phyloP scores from a whole-genome alignment of 75 land plant genomes.

The Cupressus sempervirens region DNA sequence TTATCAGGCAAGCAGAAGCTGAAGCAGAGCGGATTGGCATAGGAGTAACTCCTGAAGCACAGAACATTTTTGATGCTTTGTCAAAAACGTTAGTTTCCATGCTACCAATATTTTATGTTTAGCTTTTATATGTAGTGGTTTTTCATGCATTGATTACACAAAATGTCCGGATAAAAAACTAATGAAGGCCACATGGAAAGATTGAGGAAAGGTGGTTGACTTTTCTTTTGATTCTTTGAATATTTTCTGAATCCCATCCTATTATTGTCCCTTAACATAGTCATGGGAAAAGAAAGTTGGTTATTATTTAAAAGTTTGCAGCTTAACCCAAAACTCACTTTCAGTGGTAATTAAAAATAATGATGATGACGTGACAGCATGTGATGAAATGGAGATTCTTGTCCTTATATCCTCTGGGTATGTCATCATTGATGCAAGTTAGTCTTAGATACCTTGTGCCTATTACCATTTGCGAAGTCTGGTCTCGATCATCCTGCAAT shows the following conservation, averaged over 20 bases:
- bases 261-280: not conserved
- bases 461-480: not conserved
- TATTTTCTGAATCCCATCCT: not conserved
- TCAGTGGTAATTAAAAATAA: not conserved
- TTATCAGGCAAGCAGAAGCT: slow-evolving; percentile 80
- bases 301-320: not conserved
- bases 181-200: not conserved
- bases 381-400: not conserved
- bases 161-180: not conserved
- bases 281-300: not conserved
- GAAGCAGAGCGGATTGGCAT: slow-evolving; percentile 98
- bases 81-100: slow-evolving; percentile 81
- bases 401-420: not conserved
- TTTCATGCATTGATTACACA: not conserved
- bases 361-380: not conserved
- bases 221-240: not conserved
- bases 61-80: slow-evolving; percentile 90
- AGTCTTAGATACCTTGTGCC: not conserved
- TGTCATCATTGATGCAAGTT: not conserved
- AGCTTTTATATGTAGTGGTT: not conserved
- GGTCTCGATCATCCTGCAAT: not conserved
- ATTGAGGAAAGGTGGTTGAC: not conserved
- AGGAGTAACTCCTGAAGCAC: slow-evolving; percentile 87
- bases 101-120: not conserved
- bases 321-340: not conserved